Evolutionary conservation across 2,329 filamentous ascomycete species (phyloP).

Genomic region (Coniella vitis): DNA sequence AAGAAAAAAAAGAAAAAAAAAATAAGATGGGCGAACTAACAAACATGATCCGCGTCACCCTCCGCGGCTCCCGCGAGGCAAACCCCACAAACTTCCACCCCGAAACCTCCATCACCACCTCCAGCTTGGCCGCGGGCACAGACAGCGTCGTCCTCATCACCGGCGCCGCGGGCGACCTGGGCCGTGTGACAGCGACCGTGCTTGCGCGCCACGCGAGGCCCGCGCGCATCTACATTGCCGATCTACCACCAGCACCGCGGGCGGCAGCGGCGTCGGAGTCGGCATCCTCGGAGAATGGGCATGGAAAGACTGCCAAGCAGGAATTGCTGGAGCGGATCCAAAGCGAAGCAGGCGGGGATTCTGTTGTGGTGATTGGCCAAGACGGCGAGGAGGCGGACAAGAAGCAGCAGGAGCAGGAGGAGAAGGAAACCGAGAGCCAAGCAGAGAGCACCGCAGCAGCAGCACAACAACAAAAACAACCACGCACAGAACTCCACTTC

Average conservation of each 20-base stretch:
- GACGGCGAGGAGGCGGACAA: background rate
- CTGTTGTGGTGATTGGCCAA: too few relatives aligned
- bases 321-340: background rate
- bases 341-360: background rate
- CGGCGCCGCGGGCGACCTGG: constrained; percentile 5
- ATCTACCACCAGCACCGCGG: background rate
- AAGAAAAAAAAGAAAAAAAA: too few relatives aligned
- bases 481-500: background rate
- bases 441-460: too few relatives aligned
- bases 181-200: constrained; percentile 3
- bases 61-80: background rate
- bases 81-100: background rate
- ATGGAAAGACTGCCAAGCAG: background rate
- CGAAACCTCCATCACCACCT: background rate
- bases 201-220: background rate
- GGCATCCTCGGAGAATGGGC: background rate
- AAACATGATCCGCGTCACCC: constrained; percentile 1
- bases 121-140: constrained; percentile 1
- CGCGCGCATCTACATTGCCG: constrained; percentile 1
- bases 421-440: background rate
- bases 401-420: background rate
- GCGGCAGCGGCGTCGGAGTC: too few relatives aligned
- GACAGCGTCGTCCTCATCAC: constrained; percentile 7
- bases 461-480: too few relatives aligned
- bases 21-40: background rate